These are phyloP conservation scores for Sclerotinia spermophila DNA, from an alignment of 2,329 filamentous ascomycete genomes.

Conservation along the genomic window DNA sequence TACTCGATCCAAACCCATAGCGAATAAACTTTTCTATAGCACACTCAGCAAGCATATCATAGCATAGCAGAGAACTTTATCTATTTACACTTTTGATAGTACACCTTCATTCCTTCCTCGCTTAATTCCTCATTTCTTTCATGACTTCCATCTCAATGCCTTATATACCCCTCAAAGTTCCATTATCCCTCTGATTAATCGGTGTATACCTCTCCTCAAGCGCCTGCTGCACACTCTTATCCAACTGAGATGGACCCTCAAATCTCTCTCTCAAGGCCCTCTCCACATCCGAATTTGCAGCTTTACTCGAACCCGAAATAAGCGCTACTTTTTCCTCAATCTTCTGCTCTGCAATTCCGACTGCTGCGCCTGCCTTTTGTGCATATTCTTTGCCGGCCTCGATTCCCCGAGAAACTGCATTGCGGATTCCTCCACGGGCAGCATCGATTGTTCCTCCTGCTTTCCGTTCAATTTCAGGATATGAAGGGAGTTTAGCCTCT, in stretches of 20 bases:
- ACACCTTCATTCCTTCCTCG: background rate
- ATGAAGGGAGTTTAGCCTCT: constrained; percentile 28
- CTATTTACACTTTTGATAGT: constrained; percentile 19
- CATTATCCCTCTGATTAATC: constrained; percentile 40
- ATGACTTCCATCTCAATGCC: background rate
- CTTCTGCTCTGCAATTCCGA: constrained; percentile 40
- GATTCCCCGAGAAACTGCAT: constrained; percentile 37
- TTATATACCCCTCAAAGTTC: constrained; percentile 39
- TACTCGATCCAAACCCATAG: background rate
- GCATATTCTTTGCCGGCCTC: constrained; percentile 39
- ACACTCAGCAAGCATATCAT: constrained; percentile 16
- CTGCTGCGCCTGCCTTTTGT: constrained; percentile 41
- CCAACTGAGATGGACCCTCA: constrained; percentile 41
- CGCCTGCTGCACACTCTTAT: constrained; percentile 51
- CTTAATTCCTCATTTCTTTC: background rate
- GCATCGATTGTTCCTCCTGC: constrained; percentile 39
- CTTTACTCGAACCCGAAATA: constrained; percentile 24
- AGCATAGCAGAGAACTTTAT: constrained; percentile 18
- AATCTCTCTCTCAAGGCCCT: constrained; percentile 53
- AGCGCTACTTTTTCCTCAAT: constrained; percentile 26
- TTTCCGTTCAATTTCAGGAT: constrained; percentile 27
- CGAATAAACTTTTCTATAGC: constrained; percentile 19
- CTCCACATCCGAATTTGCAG: constrained; percentile 37
- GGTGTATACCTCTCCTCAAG: constrained; percentile 54
- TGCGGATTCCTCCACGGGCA: constrained; percentile 40